phyloP scores from a whole-genome alignment of 2,329 filamentous ascomycete genomes.

The Monilinia laxa region DNA sequence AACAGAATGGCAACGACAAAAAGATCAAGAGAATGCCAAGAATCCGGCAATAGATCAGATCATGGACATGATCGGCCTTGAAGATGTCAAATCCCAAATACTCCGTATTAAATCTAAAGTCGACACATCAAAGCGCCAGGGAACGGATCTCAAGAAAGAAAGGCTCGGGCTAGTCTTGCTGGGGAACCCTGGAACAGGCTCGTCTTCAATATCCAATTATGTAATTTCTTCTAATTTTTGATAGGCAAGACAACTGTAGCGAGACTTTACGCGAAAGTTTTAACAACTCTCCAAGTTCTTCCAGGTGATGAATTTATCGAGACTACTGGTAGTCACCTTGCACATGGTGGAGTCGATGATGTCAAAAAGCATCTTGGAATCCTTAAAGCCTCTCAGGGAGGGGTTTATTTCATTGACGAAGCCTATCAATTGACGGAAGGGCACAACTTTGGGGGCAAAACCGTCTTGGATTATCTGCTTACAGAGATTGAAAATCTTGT shows the following conservation, averaged over 20 bases:
- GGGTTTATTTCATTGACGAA: conserved; percentile 75
- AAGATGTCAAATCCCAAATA: conserved; percentile 65
- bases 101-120: conserved; percentile 62
- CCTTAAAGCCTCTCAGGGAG: conserved; percentile 63
- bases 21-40: conserved; percentile 49
- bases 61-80: conserved; percentile 71
- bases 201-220: conserved; percentile 23
- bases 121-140: conserved; percentile 59
- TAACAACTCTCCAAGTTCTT: conserved; percentile 61
- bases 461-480: conserved; percentile 69
- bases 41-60: conserved; percentile 60
- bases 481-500: conserved; percentile 70
- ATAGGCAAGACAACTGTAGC: conserved; percentile 73
- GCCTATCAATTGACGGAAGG: conserved; percentile 70
- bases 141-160: conserved; percentile 53
- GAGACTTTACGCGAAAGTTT: conserved; percentile 64
- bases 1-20: conserved; percentile 62
- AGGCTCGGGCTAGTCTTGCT: conserved; percentile 63
- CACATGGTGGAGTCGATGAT: conserved; percentile 58
- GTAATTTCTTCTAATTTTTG: conserved; percentile 44
- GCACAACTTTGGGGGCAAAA: conserved; percentile 55
- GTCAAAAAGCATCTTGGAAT: conserved; percentile 57
- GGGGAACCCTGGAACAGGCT: conserved; percentile 74
- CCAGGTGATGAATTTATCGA: conserved; percentile 62
- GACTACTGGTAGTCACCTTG: conserved; percentile 65